Evolutionary conservation across 2,329 filamentous ascomycete genomes (phyloP).

Genomic region (Phyllosticta capitalensis): DNA sequence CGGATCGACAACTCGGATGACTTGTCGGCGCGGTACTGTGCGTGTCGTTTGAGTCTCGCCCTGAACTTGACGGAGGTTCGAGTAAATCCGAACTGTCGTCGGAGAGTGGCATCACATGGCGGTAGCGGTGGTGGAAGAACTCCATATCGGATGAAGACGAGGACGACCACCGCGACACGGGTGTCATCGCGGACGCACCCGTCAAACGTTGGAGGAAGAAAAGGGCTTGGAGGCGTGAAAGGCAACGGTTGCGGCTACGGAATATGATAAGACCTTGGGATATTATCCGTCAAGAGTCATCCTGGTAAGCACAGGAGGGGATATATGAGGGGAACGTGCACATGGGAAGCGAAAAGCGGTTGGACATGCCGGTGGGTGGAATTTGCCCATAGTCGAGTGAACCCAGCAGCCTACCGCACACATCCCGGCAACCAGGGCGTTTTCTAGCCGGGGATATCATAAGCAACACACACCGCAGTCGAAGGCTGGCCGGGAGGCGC

Average conservation of each 20-base stretch:
- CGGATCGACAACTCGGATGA: constrained; percentile 1
- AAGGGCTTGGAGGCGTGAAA: not conserved
- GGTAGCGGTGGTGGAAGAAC: not conserved
- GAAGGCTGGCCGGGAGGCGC: not conserved
- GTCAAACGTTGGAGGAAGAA: not conserved
- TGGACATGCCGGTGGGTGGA: not conserved
- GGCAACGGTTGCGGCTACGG: not conserved
- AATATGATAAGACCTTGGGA: not conserved
- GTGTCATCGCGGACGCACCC: not conserved
- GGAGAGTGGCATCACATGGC: not conserved
- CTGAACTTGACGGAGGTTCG: not conserved
- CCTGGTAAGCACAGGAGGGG: not conserved
- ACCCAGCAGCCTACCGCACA: not conserved
- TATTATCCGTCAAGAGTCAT: not conserved
- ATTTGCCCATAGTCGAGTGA: not conserved
- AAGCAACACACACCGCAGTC: not conserved
- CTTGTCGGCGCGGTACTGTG: constrained; percentile 4
- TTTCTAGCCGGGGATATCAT: not conserved
- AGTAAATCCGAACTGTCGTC: not conserved
- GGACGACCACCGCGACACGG: not conserved
- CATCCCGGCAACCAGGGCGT: not conserved
- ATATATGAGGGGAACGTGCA: not conserved
- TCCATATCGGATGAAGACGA: not conserved
- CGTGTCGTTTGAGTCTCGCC: not conserved
- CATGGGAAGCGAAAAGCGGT: not conserved